Percentiles rank a stretch among this genome's conserved stretches.
phyloP scores from a whole-genome alignment of 202 grass and related monocot genomes.

The Digitaria exilis region DNA sequence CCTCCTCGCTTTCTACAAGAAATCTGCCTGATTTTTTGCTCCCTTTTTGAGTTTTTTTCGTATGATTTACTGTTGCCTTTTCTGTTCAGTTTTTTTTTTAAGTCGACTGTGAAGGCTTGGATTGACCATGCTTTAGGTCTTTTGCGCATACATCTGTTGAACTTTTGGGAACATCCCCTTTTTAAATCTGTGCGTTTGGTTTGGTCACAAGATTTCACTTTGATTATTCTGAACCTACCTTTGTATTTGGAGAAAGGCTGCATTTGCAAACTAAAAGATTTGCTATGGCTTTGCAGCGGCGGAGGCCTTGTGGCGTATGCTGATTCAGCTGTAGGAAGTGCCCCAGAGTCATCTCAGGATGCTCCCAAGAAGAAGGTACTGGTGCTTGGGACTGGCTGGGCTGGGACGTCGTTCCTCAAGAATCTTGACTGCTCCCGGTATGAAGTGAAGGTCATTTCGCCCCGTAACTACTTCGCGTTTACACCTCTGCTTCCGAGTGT shows the following conservation, averaged over 20 bases:
- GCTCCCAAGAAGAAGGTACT: conserved; percentile 80
- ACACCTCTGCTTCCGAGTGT: conserved; percentile 91
- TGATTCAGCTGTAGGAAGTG: conserved; percentile 57
- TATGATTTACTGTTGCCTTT: conserved; percentile 4
- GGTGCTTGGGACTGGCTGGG: conserved; percentile 96
- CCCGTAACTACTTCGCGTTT: conserved; percentile 94
- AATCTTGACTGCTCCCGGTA: conserved; percentile 78
- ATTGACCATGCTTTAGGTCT: not conserved
- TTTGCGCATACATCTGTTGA: not conserved
- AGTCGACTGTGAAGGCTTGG: not conserved
- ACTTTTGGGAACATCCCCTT: not conserved
- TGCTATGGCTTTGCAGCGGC: conserved; percentile 47
- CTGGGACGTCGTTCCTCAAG: conserved; percentile 81
- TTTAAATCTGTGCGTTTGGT: not conserved
- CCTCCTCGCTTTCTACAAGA: not conserved
- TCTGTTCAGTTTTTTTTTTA: not conserved
- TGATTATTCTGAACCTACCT: not conserved
- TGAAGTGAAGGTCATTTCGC: conserved; percentile 89
- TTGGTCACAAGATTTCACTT: not conserved
- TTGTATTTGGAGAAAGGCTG: not conserved
- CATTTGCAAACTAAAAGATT: conserved; percentile 19
- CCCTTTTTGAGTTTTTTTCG: not conserved
- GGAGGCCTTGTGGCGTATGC: conserved; percentile 90
- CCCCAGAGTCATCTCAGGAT: conserved; percentile 30
- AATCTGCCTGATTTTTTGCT: not conserved